Evolutionary conservation across 2,329 filamentous ascomycete genomes (phyloP), one percentile per base, ranked within the genome.

Genomic region (Calonectria ilicicola): DNA sequence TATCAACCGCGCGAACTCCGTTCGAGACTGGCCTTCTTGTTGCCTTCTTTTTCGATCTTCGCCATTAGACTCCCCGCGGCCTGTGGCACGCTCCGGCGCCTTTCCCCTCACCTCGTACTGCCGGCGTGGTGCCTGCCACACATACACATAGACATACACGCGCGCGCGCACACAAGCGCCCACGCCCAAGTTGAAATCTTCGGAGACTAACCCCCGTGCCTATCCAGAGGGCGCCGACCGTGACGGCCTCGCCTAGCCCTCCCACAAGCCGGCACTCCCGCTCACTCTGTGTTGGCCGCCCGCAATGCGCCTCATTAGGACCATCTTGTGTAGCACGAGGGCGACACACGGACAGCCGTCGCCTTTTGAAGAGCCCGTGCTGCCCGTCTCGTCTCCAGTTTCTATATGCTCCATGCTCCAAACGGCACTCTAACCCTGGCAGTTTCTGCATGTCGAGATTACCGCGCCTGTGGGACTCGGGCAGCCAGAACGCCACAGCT

Each of bases 391-490:
- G 58, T 32, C 49, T 27, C 47, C 46, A 66, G 35, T 29, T 29
- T 53, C 64, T 26, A 66, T 27, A 42, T 67, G 65, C 51, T 67
- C 65, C 40, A 35, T 60, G 49, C 46, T 67, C 69, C 51, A 70
- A 68, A 58, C 26, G 44, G 27, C 42, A 35, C 47, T 53, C 60
- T 65, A 65, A 77, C 75, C 40, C 49, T 70, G 65, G 65, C 47
- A 67, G 32, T 44, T 66, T 56, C 32, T 76, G 70, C 35, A 72
- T 32, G 58, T 69, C 58, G 66, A 63, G 26, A 70, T 68, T 66
- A 73, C 75, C 70, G 67, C 44, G 66, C 56, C 60, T 47, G 60
- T 73, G 67, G 77, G 70, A 70, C 65, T 46, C 67, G 47, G 66
- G 44, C 67, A 71, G 46, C 21, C 66, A 67, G 26, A 66, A 65